A percentile compares a stretch with the other conserved stretches of the same genome.
Conservation (phyloP, 2,329 filamentous ascomycete genomes). For the Dryadomyces quercivorus region DNA sequence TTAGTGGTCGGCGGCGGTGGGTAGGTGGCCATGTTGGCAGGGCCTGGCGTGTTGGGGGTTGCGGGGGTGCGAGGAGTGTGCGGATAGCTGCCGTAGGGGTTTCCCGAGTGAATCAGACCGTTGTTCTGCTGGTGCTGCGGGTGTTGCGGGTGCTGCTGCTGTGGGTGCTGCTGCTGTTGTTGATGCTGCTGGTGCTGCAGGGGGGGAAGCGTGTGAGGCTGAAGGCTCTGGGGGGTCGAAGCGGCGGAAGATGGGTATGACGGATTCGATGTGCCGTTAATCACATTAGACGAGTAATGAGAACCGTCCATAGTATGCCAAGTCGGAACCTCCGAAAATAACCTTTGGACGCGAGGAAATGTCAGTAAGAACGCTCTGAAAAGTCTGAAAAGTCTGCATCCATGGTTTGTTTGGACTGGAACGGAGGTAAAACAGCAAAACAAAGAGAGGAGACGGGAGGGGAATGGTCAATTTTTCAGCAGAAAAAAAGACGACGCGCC, state of each 20-base stretch:
- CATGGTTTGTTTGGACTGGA: not conserved
- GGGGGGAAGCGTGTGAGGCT: slow-evolving; percentile 18
- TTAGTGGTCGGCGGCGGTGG: slow-evolving; percentile 31
- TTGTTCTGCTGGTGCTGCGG: slow-evolving; percentile 20
- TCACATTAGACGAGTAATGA: slow-evolving; percentile 19
- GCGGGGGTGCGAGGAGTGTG: slow-evolving; percentile 50
- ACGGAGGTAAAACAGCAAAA: not conserved
- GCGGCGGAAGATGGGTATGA: slow-evolving; percentile 18
- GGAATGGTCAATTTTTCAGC: too few species aligned
- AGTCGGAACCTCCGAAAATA: not conserved
- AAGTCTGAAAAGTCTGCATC: not conserved
- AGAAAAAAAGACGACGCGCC: too few species aligned
- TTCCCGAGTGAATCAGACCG: slow-evolving; percentile 35
- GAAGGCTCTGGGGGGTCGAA: slow-evolving; percentile 15
- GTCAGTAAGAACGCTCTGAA: not conserved
- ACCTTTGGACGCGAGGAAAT: not conserved
- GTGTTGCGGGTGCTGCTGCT: slow-evolving; percentile 17
- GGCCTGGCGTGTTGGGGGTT: slow-evolving; percentile 50
- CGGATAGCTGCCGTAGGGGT: slow-evolving; percentile 43
- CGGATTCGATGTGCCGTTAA: slow-evolving; percentile 17
- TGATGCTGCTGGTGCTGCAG: slow-evolving; percentile 31
- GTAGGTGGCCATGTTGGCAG: slow-evolving; percentile 41
- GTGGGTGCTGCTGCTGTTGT: slow-evolving; percentile 13
- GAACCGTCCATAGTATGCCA: slow-evolving; percentile 17
- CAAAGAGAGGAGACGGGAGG: not conserved